A percentile compares a stretch with the other conserved stretches of the same genome.
These are phyloP conservation scores for Paraurostyla sp. DNA, from an alignment of 73 alveolate species.

Conservation along the genomic window DNA sequence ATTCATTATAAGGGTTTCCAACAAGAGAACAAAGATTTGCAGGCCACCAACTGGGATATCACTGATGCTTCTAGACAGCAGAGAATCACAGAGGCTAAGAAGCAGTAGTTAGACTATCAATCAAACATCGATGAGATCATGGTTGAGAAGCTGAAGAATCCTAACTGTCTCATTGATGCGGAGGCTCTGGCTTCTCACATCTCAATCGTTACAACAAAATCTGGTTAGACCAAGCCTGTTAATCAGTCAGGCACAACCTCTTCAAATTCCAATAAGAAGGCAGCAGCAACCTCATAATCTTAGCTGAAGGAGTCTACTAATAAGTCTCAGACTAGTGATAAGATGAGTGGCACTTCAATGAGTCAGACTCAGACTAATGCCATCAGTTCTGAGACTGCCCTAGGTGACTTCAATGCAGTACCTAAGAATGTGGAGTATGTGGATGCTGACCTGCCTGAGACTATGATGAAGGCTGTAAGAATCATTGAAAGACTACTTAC, in stretches of 20 bases:
- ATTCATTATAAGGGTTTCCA: conserved; percentile 62
- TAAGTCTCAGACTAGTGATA: conserved; percentile 64
- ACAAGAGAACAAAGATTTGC: conserved; percentile 63
- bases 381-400: conserved; percentile 20
- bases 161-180: conserved; percentile 72
- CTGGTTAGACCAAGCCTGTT: conserved; percentile 41
- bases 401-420: conserved; percentile 50
- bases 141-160: conserved; percentile 68
- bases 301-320: conserved; percentile 59
- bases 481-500: conserved; percentile 96
- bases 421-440: conserved; percentile 67
- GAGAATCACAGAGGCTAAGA: conserved; percentile 60
- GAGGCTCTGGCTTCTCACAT: conserved; percentile 76
- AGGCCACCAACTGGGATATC: conserved; percentile 77
- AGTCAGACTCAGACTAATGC: conserved; percentile 62
- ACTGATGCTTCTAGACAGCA: conserved; percentile 72
- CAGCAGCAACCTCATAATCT: conserved; percentile 48
- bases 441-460: conserved; percentile 52
- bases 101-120: conserved; percentile 52
- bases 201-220: conserved; percentile 54
- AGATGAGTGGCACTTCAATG: conserved; percentile 58
- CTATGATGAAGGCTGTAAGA: conserved; percentile 75
- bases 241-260: conserved; percentile 64
- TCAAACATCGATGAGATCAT: conserved; percentile 63
- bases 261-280: conserved; percentile 10